A percentile compares a stretch with the other conserved stretches of the same genome.
These are phyloP conservation scores for Penicillium sp. DNA, from an alignment of 2,329 filamentous ascomycete genomes.

Conservation along the genomic window DNA sequence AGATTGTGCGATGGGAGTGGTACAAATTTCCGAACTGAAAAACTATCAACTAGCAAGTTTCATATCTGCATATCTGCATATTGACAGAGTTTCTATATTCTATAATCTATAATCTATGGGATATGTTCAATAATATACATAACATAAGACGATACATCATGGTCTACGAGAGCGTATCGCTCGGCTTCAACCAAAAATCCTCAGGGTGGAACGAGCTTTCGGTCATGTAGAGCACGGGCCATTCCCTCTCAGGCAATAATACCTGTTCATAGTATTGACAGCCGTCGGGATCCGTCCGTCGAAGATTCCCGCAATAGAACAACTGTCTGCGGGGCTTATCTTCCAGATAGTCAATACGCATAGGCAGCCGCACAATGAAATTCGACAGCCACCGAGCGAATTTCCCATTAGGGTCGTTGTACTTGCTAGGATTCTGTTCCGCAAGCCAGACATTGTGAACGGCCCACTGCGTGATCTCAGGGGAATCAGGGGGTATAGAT, in stretches of 20 bases:
- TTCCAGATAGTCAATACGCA: constrained; percentile 21
- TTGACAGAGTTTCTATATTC: neutral
- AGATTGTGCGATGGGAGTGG: too few species aligned
- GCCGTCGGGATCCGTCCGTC: constrained; percentile 25
- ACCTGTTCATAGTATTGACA: constrained; percentile 32
- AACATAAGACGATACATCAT: neutral
- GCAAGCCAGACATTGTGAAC: constrained; percentile 26
- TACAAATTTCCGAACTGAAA: too few species aligned
- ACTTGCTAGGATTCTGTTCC: neutral
- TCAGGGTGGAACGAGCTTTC: constrained; percentile 23
- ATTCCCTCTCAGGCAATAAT: constrained; percentile 20
- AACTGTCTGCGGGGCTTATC: constrained; percentile 22
- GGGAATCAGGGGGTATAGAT: constrained; percentile 40
- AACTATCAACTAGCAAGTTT: too few species aligned
- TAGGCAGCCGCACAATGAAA: constrained; percentile 38
- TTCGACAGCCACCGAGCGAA: constrained; percentile 43
- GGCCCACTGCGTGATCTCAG: constrained; percentile 43
- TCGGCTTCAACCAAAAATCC: constrained; percentile 18
- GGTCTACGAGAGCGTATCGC: neutral
- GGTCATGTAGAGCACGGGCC: constrained; percentile 29
- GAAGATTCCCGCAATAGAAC: constrained; percentile 31
- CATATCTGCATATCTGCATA: neutral
- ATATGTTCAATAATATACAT: neutral
- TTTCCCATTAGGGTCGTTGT: constrained; percentile 16
- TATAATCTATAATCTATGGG: neutral